These are phyloP conservation scores for Rhizophora mangle DNA, from an alignment of 345 rosid species.

Conservation along the genomic window DNA sequence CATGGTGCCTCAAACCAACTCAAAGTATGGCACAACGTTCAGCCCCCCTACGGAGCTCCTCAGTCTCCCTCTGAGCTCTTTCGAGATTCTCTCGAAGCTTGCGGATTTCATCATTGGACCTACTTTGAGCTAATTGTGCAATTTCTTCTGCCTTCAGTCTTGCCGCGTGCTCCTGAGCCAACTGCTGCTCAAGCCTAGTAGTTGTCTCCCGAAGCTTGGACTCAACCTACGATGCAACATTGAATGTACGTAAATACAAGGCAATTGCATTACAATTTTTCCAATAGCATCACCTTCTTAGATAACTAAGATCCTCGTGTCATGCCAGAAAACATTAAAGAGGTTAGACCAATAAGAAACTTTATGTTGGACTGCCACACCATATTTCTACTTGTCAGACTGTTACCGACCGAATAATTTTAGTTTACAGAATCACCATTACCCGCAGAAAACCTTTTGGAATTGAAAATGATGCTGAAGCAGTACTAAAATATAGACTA, in stretches of 20 bases:
- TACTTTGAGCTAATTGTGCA: slow-evolving; percentile 51
- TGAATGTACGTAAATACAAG: neutral
- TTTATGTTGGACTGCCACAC: too few relatives aligned
- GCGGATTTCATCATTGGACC: slow-evolving; percentile 70
- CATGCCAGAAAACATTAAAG: too few relatives aligned
- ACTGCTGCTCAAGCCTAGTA: slow-evolving; percentile 56
- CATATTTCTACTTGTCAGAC: too few relatives aligned
- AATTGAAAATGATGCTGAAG: neutral
- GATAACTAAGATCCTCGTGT: neutral
- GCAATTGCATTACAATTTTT: neutral
- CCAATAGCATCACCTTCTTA: neutral
- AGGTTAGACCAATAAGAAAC: too few relatives aligned
- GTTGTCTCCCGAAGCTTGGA: slow-evolving; percentile 70
- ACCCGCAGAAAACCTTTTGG: neutral
- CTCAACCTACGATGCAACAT: slow-evolving; percentile 51
- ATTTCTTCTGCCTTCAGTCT: slow-evolving; percentile 62
- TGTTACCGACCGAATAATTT: too few relatives aligned
- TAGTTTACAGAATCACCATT: too few relatives aligned
- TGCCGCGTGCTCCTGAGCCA: slow-evolving; percentile 79
- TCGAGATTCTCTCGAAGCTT: slow-evolving; percentile 71
- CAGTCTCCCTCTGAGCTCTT: slow-evolving; percentile 56
- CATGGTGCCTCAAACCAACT: neutral
- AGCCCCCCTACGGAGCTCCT: slow-evolving; percentile 54
- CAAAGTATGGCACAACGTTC: slow-evolving; percentile 57
- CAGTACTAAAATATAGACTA: neutral